Conservation (phyloP, 202 grass and related monocot species). For the Schoenoplectus tabernaemontani region DNA sequence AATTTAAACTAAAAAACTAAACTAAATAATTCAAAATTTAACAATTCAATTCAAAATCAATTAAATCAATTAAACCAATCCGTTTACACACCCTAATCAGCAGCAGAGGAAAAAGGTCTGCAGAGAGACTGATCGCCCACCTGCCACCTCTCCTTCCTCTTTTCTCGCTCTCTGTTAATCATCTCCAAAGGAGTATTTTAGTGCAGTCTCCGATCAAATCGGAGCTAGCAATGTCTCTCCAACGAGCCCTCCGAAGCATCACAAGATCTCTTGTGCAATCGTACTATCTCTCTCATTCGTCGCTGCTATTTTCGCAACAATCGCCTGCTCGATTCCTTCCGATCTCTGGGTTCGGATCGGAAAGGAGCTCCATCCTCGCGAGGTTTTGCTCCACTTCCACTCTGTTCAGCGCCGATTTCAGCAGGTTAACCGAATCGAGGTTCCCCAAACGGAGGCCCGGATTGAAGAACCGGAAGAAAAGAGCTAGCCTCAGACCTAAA, state of each 20-base stretch:
- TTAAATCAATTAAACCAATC: too few species aligned
- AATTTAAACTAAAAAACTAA: too few species aligned
- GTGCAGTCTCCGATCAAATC: slow-evolving; percentile 21
- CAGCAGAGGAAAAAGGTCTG: too few species aligned
- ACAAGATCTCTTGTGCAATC: slow-evolving; percentile 18
- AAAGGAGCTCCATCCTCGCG: slow-evolving; percentile 26
- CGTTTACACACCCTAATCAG: too few species aligned
- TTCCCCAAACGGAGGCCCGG: slow-evolving; percentile 69
- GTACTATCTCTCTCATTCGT: background rate
- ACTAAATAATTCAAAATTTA: too few species aligned
- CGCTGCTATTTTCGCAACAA: background rate
- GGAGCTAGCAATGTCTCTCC: slow-evolving; percentile 41
- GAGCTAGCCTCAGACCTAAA: slow-evolving; percentile 64
- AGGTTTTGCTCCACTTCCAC: slow-evolving; percentile 38
- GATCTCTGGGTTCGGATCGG: slow-evolving; percentile 10
- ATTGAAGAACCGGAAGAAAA: slow-evolving; percentile 59
- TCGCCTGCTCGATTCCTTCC: background rate
- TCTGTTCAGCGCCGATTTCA: slow-evolving; percentile 36
- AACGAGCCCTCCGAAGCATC: slow-evolving; percentile 44
- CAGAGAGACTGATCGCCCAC: too few species aligned
- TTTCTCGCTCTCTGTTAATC: background rate
- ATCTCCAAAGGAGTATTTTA: background rate
- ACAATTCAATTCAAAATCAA: too few species aligned
- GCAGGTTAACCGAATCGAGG: slow-evolving; percentile 45
- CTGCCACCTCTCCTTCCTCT: background rate